Evolutionary conservation across 257 asterid species (phyloP).

Genomic region (Fraxinus quadrangulata): DNA sequence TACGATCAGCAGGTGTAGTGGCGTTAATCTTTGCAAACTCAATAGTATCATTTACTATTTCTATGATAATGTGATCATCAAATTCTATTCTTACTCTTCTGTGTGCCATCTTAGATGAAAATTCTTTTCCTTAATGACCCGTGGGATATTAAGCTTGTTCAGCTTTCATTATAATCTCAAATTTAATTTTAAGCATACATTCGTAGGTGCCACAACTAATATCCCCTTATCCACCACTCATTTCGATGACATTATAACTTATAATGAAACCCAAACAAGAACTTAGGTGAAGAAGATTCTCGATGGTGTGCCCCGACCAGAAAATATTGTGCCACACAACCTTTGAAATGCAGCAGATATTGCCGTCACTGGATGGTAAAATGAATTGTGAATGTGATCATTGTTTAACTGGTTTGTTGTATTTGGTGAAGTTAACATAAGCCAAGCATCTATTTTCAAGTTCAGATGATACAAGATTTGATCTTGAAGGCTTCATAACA

Average conservation of each 20-base stretch:
- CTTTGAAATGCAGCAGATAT: not conserved
- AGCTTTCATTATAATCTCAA: no score
- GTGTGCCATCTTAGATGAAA: not conserved
- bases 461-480: not conserved
- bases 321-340: not conserved
- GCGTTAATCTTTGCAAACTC: slow-evolving; percentile 85
- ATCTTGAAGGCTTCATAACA: not conserved
- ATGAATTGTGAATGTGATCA: no score
- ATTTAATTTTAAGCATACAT: no score
- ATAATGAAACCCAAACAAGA: no score
- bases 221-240: no score
- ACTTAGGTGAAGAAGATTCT: not conserved
- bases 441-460: not conserved
- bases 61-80: not conserved
- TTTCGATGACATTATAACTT: no score
- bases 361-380: not conserved
- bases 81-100: not conserved
- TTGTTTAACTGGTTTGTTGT: no score
- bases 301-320: not conserved
- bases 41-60: slow-evolving; percentile 66
- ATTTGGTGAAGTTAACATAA: not conserved
- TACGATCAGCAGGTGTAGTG: slow-evolving; percentile 16
- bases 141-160: not conserved
- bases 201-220: no score
- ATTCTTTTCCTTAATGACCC: not conserved